Evolutionary conservation across 345 rosid genomes (phyloP).

Genomic region (Firmiana major): DNA sequence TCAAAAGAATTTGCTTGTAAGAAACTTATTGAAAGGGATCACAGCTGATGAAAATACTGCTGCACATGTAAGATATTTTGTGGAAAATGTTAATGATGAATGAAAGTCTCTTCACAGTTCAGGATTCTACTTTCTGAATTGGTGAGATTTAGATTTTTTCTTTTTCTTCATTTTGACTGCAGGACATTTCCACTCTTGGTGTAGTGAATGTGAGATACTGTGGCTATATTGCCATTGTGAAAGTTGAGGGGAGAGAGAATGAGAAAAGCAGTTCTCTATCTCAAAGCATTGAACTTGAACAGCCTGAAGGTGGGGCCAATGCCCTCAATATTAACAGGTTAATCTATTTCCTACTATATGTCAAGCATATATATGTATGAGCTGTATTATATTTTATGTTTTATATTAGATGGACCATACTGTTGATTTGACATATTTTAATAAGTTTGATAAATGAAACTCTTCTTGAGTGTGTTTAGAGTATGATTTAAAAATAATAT

Average conservation of each 20-base stretch:
- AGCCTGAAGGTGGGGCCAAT: constrained; percentile 97
- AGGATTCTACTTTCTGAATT: constrained; percentile 3
- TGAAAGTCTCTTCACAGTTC: constrained; percentile 11
- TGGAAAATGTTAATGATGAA: constrained; percentile 18
- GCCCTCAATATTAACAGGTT: constrained; percentile 96
- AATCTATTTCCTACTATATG: background rate
- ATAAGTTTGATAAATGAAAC: constrained; percentile 3
- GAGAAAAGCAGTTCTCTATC: constrained; percentile 42
- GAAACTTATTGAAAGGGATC: constrained; percentile 92
- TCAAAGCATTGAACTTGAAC: constrained; percentile 71
- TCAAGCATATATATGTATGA: background rate
- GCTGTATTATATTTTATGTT: background rate
- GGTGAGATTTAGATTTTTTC: constrained; percentile 8
- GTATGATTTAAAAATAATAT: background rate
- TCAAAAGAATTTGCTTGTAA: constrained; percentile 53
- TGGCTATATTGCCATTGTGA: constrained; percentile 80
- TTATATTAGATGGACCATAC: background rate
- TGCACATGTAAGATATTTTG: constrained; percentile 68
- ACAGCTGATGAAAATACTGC: constrained; percentile 97
- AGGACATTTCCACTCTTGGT: constrained; percentile 87
- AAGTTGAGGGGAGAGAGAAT: constrained; percentile 56
- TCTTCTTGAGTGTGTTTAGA: background rate
- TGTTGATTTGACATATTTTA: background rate
- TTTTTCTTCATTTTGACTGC: constrained; percentile 28
- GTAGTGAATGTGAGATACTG: constrained; percentile 72